Base-by-base conservation (phyloP, 2,329 filamentous ascomycete genomes). In the Clonostachys solani region DNA sequence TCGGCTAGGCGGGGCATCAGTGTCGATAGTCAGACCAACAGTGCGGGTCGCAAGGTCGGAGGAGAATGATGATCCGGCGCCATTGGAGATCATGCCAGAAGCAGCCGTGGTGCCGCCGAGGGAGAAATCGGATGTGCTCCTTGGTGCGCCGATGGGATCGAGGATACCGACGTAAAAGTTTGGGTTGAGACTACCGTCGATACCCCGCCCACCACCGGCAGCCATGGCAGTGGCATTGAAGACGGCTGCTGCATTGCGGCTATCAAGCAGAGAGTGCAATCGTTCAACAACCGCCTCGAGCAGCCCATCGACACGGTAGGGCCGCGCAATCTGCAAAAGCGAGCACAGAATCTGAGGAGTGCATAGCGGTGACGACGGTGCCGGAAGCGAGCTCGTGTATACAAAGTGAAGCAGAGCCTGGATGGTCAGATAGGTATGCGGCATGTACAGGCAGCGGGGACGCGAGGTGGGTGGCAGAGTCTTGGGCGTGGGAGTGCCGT, bases 221-320 rank as follows among this genome's bases (percentile, higher is more conserved):
- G 92, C 94, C 94, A 97, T 97, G 46, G 94, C 94, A 0, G 92
- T 94, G 1, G 94, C 94, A 55, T 99, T 99, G 74, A 99, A 99
- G 0, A 99, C 92, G 6, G 94, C 94, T 0, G 94, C 94, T 0
- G 94, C 92, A 56, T 97, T 99, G 42, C 92, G 81, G 43, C 89
- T 94, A 63, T 99, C 94, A 5, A 99, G 80, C 1, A 95, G 81
- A 33, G 88, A 80, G 60, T 99, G 94, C 0, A 99, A 76, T 8
- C 92, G 83, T 65, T 97, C 91, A 10, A 97, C 89, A 2, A 95
- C 89, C 1, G 90, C 90, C 69, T 99, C 94, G 2, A 97, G 74
- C 3, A 99, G 78, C 0, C 94, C 94, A 57, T 97, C 92, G 42
- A 99, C 80, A 53, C 91, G 88, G 64, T 99, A 99, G 0, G 94